Conservation (phyloP, 345 rosid species). For the Balakata baccata region DNA sequence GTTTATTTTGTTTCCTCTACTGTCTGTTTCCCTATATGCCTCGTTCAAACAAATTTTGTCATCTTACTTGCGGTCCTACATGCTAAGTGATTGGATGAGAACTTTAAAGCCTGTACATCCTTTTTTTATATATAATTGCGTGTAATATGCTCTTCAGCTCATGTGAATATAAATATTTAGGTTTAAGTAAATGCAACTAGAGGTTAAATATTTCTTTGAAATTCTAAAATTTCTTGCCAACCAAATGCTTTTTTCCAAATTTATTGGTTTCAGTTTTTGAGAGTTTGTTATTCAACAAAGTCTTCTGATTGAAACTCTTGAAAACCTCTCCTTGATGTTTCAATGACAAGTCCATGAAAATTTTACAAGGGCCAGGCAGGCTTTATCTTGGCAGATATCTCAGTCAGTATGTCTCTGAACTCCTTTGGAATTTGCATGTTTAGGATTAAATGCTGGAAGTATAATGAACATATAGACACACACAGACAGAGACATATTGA, state of each 20-base stretch:
- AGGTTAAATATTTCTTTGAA: not conserved
- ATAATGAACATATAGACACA: not conserved
- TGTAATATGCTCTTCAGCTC: no score
- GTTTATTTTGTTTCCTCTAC: not conserved
- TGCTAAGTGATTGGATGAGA: not conserved
- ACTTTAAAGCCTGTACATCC: not conserved
- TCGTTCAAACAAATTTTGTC: not conserved
- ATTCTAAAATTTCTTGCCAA: no score
- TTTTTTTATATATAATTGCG: not conserved
- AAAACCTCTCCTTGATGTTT: not conserved
- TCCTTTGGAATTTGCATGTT: not conserved
- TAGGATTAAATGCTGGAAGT: not conserved
- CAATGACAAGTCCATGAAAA: no score
- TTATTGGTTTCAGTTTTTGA: no score
- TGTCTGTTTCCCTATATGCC: not conserved
- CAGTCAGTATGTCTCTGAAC: not conserved
- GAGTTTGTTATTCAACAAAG: not conserved
- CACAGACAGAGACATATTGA: no score
- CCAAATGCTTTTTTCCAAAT: no score
- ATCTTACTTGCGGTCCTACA: not conserved
- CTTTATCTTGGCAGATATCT: not conserved
- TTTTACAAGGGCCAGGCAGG: no score
- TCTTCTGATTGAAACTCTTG: not conserved
- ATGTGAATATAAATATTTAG: not conserved
- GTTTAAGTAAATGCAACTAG: not conserved